A percentile compares a stretch with the other conserved stretches of the same genome.
Evolutionary conservation across 306 rosid species (phyloP).

Genomic region (Cyamopsis tetragonoloba): DNA sequence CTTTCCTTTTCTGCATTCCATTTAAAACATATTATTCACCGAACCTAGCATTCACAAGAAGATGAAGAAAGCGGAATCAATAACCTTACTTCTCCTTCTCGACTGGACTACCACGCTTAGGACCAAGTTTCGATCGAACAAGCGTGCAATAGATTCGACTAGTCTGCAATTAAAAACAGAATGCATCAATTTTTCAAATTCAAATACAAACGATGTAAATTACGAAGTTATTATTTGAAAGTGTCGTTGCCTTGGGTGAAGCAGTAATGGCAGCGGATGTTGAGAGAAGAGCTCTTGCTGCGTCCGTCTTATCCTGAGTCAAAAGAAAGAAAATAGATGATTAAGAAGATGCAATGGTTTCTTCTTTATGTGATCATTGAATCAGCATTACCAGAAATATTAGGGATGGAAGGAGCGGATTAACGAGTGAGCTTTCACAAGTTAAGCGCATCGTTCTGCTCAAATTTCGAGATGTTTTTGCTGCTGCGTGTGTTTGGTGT

Average conservation of each 20-base stretch:
- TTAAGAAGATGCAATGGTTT: not conserved
- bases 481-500: not conserved
- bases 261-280: not conserved
- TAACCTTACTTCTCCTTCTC: slow-evolving; percentile 51
- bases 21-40: not conserved
- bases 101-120: slow-evolving; percentile 24
- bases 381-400: slow-evolving; percentile 15
- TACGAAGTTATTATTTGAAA: not conserved
- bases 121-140: slow-evolving; percentile 34
- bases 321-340: not conserved
- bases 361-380: not conserved
- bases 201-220: not conserved
- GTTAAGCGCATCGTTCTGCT: not conserved
- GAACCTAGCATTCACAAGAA: not conserved
- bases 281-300: slow-evolving; percentile 20
- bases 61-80: not conserved
- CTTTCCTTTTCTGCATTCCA: slow-evolving; percentile 58
- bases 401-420: not conserved
- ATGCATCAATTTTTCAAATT: not conserved
- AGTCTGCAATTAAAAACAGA: slow-evolving; percentile 23
- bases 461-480: not conserved
- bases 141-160: not conserved
- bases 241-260: slow-evolving; percentile 31
- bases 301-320: slow-evolving; percentile 11
- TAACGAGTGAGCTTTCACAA: not conserved